Evolutionary conservation across 495 filamentous ascomycete genomes (phyloP).

Genomic region (Xylaria curta): DNA sequence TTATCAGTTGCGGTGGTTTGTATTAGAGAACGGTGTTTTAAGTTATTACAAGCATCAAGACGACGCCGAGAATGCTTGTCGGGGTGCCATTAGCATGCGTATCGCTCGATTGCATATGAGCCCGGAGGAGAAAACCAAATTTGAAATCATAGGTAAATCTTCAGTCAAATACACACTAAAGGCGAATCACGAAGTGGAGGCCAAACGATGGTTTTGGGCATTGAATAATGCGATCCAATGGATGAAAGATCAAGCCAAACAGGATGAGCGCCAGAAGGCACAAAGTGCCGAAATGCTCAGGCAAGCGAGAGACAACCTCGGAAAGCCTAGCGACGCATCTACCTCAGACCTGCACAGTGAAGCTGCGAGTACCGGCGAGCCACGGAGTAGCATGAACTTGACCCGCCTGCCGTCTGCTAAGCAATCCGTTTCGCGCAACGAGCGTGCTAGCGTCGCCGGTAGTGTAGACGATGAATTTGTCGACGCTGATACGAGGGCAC

Average conservation of each 20-base stretch:
- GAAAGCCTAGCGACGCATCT: constrained; percentile 45
- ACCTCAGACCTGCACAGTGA: constrained; percentile 58
- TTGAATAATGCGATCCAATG: constrained; percentile 98
- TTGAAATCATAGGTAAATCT: constrained; percentile 96
- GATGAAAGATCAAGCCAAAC: constrained; percentile 94
- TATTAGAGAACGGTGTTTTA: constrained; percentile 93
- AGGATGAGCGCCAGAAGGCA: constrained; percentile 77
- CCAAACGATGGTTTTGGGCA: constrained; percentile 96
- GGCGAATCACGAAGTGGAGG: constrained; percentile 93
- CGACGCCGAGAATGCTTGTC: constrained; percentile 89
- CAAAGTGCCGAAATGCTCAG: constrained; percentile 77
- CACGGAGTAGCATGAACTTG: constrained; percentile 53
- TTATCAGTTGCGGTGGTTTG: constrained; percentile 97
- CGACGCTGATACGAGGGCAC: constrained; percentile 43
- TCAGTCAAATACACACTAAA: constrained; percentile 99
- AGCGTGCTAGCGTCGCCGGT: constrained; percentile 44
- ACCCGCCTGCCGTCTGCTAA: constrained; percentile 49
- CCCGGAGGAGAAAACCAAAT: constrained; percentile 92
- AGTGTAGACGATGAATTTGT: constrained; percentile 54
- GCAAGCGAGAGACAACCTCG: constrained; percentile 71
- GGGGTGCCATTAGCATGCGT: constrained; percentile 97
- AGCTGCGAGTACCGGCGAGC: constrained; percentile 53
- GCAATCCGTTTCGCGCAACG: constrained; percentile 32
- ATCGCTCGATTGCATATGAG: constrained; percentile 96
- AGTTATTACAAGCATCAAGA: constrained; percentile 99